Evolutionary conservation across 495 filamentous ascomycete genomes (phyloP), one percentile per base, ranked within the genome.

Genomic region (Chaetomium fimeti): DNA sequence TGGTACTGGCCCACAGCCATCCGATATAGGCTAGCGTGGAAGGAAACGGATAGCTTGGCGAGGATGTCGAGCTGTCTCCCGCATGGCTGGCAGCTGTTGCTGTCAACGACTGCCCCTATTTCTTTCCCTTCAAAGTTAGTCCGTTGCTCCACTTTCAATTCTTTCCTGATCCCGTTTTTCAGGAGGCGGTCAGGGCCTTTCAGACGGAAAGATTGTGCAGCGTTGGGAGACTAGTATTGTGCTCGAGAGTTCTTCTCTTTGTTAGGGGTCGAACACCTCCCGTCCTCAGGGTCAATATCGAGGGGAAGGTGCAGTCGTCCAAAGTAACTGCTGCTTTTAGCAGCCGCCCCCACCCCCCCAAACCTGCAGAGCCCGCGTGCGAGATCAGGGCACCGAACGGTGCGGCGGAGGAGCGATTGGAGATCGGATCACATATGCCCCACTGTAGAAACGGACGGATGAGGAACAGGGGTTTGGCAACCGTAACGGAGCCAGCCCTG

Each of bases 181-280:
- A 3, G 6, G 36, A 47, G 60, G 49, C 60, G 38, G 60, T 45
- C 51, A 57, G 38, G 29, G 29, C 32, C 48, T 54, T 60, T 60
- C 28, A 60, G 8, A 42, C 1, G 52, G 15, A 53, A 57, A 52
- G 63, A 63, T 65, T 67, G 64, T 65, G 55, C 6, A 48, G 25
- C 9, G n/a, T 24, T 9, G 1, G 24, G 60, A 62, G 13, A 9
- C 45, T 64, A 64, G 16, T 61, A 68, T 70, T 68, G 66, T 68
- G 25, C 60, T 63, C 45, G 52, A 60, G 48, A 56, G 13, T 43
- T 43, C 36, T 43, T 43, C 36, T 28, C 63, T 67, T 25, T 43
- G 51, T 40, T 11, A 12, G n/a, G n/a, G n/a, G n/a, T 27, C 1
- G 8, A 36, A 5, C 1, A 36, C 32, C 3, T 11, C 29, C 32